Percentiles rank a stretch among this genome's conserved stretches.
Evolutionary conservation across 192 early-diverging fungal species (phyloP).

Genomic region (Lunasporangiospora selenospora): DNA sequence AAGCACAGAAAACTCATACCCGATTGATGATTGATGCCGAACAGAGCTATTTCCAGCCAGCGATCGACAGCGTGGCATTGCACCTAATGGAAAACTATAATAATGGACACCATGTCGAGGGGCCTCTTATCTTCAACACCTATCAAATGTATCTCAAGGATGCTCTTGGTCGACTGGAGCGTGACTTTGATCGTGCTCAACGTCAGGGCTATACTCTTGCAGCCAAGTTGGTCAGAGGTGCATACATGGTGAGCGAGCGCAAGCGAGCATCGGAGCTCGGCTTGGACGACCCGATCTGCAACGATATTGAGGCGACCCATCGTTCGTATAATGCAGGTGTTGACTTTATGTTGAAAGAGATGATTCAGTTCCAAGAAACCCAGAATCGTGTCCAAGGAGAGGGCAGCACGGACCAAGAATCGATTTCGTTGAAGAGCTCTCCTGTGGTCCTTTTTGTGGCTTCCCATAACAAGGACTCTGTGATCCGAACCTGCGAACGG

Average conservation of each 20-base stretch:
- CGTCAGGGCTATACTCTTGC: constrained; percentile 79
- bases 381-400: neutral
- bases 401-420: constrained; percentile 5
- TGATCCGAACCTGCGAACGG: constrained; percentile 62
- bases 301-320: constrained; percentile 82
- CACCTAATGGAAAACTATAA: constrained; percentile 77
- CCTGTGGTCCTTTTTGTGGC: constrained; percentile 85
- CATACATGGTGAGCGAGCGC: constrained; percentile 61
- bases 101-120: constrained; percentile 31
- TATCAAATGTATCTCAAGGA: constrained; percentile 94
- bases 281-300: constrained; percentile 83
- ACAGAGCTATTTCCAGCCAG: constrained; percentile 90
- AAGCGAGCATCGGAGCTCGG: constrained; percentile 70
- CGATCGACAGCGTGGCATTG: constrained; percentile 88
- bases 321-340: constrained; percentile 81
- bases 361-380: constrained; percentile 28
- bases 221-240: constrained; percentile 76
- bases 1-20: constrained; percentile 68
- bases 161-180: constrained; percentile 61
- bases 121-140: constrained; percentile 89
- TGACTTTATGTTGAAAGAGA: constrained; percentile 66
- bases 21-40: constrained; percentile 93
- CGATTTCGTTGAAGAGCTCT: constrained; percentile 14
- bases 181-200: constrained; percentile 71
- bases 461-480: constrained; percentile 86